Base-by-base conservation (phyloP, 495 filamentous ascomycete genomes). In the Penicillium goetzii region DNA sequence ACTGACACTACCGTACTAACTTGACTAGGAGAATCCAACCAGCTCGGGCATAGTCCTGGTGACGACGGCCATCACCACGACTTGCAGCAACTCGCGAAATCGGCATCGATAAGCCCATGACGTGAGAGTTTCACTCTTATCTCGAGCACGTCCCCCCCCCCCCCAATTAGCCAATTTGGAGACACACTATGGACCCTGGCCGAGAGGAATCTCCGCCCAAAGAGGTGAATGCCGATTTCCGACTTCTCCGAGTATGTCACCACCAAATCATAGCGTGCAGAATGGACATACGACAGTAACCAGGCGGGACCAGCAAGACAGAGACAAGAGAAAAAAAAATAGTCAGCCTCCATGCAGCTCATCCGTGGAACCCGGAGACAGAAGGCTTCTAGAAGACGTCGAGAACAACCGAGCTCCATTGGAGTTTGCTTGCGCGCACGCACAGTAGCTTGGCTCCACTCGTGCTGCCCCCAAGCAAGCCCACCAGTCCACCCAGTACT, bases 61-160 rank as follows among this genome's bases (percentile, higher is more conserved):
- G 47, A 30, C n/a, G 45, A 26, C 45, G 25, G 47, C 15, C 26
- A 30, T 4, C 26, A 49, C 26, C 45, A 11, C 45, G 25, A 49
- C 45, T 49, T n/a, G 3, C 49, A 30, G 45, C 21, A 26, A 17
- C 21, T 50, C 45, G 45, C 50, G 50, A 53, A 33, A 53, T 59
- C 68, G 70, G 66, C 67, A 58, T 53, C 51, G 67, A 72, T 72
- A 68, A 68, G 55, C 54, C 55, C 47, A 71, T 73, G 71, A 73
- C 71, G 71, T 67, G 65, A 63, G 61, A 63, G 56, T 65, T 56
- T 73, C 64, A 63, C 62, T 69, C 70, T 72, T 72, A 72, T 72
- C 70, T 52, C 52, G 28, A 57, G 55, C 38, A 57, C 55, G 55
- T 40, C 34, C 52, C 52, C 28, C 6, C 28, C 28, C 30, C 30